Conservation (phyloP, 192 early-diverging fungal species). For the Umbelopsis sp. region DNA sequence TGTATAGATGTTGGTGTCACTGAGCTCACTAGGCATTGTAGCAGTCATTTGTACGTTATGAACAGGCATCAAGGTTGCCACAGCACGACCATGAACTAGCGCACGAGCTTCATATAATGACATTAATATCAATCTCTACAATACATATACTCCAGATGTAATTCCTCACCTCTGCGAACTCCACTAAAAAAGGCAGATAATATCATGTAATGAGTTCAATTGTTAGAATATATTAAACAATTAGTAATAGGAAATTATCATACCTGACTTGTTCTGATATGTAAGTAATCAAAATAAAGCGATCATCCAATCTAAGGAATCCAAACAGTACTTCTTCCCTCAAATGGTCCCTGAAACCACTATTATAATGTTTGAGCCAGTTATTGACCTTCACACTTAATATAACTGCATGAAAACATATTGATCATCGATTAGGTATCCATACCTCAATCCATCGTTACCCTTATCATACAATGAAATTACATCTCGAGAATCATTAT, state of each 20-base stretch:
- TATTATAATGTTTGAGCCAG: neutral
- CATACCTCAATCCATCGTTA: conserved; percentile 46
- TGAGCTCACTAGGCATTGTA: conserved; percentile 39
- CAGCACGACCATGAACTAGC: conserved; percentile 64
- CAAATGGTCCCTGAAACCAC: conserved; percentile 55
- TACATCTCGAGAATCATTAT: conserved; percentile 64
- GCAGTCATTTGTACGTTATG: conserved; percentile 44
- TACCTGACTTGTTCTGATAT: conserved; percentile 52
- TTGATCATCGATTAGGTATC: too few species aligned
- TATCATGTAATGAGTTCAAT: neutral
- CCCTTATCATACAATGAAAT: conserved; percentile 63
- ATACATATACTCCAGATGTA: conserved; percentile 6
- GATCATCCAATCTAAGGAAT: conserved; percentile 59
- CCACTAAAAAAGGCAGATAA: conserved; percentile 36
- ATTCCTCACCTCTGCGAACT: conserved; percentile 50
- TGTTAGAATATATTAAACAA: neutral
- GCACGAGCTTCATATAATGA: conserved; percentile 48
- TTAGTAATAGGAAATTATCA: neutral
- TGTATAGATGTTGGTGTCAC: conserved; percentile 42
- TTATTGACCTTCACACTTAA: neutral
- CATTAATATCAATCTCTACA: neutral
- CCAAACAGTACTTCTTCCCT: conserved; percentile 62
- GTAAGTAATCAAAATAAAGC: conserved; percentile 57
- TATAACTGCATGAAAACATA: neutral
- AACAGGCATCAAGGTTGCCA: conserved; percentile 56